phyloP scores from a whole-genome alignment of 176 grass and related monocot genomes.

The Otatea glauca region DNA sequence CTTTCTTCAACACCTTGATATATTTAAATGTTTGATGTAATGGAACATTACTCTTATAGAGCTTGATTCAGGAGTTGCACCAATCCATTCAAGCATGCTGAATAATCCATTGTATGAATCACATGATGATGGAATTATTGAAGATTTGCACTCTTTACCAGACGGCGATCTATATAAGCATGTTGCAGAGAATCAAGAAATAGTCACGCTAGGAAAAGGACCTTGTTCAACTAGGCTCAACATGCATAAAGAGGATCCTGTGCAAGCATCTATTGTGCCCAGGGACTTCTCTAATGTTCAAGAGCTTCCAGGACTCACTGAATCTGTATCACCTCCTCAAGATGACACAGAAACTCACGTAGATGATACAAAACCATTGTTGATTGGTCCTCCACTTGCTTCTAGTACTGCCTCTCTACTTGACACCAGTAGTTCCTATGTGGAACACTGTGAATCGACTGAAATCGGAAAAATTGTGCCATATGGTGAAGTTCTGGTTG shows the following conservation, averaged over 20 bases:
- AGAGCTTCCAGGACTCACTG: conserved; percentile 25
- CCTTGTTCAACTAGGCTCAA: conserved; percentile 45
- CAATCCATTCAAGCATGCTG: not conserved
- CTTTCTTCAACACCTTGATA: conserved; percentile 7
- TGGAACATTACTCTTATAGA: conserved; percentile 41
- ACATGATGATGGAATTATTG: conserved; percentile 36
- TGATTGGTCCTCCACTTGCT: conserved; percentile 8
- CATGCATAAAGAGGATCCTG: conserved; percentile 38
- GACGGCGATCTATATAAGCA: conserved; percentile 43
- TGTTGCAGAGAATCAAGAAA: conserved; percentile 30
- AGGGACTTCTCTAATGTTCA: conserved; percentile 44
- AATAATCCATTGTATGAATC: conserved; percentile 36
- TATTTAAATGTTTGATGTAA: conserved; percentile 35
- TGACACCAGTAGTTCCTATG: not conserved
- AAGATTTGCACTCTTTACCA: conserved; percentile 38
- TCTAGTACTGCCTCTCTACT: conserved; percentile 12
- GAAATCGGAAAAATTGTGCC: conserved; percentile 34
- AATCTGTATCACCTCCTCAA: conserved; percentile 32
- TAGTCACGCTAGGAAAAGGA: conserved; percentile 38
- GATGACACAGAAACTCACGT: conserved; percentile 21
- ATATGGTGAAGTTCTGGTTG: conserved; percentile 47
- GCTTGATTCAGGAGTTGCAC: conserved; percentile 54
- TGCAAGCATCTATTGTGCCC: conserved; percentile 25
- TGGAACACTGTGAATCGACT: conserved; percentile 36
- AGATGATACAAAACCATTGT: conserved; percentile 27